phyloP scores from a whole-genome alignment of 768 basidiomycete species.

The Mycena kentingensis region DNA sequence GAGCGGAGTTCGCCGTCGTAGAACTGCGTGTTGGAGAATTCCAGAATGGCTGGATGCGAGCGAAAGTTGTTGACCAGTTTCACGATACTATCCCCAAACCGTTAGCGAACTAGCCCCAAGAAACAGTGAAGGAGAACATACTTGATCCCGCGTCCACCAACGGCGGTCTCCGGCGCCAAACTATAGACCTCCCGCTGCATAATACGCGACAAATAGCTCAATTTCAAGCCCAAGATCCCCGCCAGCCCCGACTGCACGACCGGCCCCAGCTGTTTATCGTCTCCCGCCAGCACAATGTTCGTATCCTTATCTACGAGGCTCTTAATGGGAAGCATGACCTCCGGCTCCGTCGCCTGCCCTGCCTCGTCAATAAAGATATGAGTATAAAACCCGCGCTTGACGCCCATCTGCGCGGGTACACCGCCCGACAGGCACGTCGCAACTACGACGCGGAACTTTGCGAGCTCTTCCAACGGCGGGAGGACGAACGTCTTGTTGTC shows the following conservation, averaged over 20 bases:
- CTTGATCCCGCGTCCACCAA: slow-evolving; percentile 40
- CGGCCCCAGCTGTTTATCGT: slow-evolving; percentile 65
- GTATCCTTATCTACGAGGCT: slow-evolving; percentile 47
- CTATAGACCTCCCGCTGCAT: slow-evolving; percentile 44
- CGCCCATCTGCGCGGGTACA: slow-evolving; percentile 48
- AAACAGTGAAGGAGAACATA: slow-evolving; percentile 21
- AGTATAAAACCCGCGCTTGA: slow-evolving; percentile 55
- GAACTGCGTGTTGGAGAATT: slow-evolving; percentile 59
- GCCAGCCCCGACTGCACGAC: slow-evolving; percentile 54
- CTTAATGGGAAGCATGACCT: slow-evolving; percentile 57
- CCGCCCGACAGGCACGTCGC: slow-evolving; percentile 59
- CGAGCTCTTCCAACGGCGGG: slow-evolving; percentile 42
- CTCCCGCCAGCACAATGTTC: slow-evolving; percentile 59
- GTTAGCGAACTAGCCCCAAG: background rate
- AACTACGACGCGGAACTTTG: slow-evolving; percentile 54
- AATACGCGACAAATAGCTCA: slow-evolving; percentile 54
- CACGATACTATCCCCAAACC: slow-evolving; percentile 43
- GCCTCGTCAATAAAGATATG: slow-evolving; percentile 70
- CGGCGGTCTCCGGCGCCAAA: slow-evolving; percentile 29
- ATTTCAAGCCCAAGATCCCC: slow-evolving; percentile 46
- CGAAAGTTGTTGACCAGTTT: slow-evolving; percentile 63
- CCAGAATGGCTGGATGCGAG: slow-evolving; percentile 55
- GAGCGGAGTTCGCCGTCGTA: slow-evolving; percentile 53
- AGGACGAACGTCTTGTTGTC: slow-evolving; percentile 46
- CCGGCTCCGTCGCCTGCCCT: slow-evolving; percentile 64